Evolutionary conservation across 2,329 filamentous ascomycete species (phyloP).

Genomic region (Emericellopsis atlantica): DNA sequence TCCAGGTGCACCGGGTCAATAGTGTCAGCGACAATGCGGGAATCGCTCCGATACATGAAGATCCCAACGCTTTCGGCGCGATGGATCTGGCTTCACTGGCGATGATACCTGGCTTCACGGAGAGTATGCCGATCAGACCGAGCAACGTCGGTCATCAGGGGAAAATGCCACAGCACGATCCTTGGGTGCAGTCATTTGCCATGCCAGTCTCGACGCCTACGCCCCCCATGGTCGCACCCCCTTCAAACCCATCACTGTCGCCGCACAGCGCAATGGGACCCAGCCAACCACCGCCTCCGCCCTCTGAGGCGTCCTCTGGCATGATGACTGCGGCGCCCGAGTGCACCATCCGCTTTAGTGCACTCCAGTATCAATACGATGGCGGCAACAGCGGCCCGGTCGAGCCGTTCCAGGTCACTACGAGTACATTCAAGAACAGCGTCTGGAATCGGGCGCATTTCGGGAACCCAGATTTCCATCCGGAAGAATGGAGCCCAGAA

Average conservation of each 20-base stretch:
- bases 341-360: conserved; percentile 36
- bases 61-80: conserved; percentile 26
- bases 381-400: conserved; percentile 28
- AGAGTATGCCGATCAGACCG: conserved; percentile 14
- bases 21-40: conserved; percentile 31
- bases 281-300: conserved; percentile 3
- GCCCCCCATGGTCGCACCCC: conserved; percentile 14
- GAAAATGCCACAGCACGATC: conserved; percentile 13
- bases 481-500: conserved; percentile 29
- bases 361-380: conserved; percentile 31
- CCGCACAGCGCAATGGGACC: not conserved
- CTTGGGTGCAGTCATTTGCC: conserved; percentile 23
- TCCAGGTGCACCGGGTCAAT: conserved; percentile 42
- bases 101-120: conserved; percentile 32
- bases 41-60: conserved; percentile 24
- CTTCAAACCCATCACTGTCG: conserved; percentile 1
- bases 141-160: too few species aligned
- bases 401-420: conserved; percentile 35
- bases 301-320: not conserved
- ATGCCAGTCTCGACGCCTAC: conserved; percentile 8
- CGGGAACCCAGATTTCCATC: conserved; percentile 44
- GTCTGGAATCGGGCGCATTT: conserved; percentile 57
- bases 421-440: conserved; percentile 51
- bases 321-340: conserved; percentile 6
- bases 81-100: conserved; percentile 29